These are phyloP conservation scores for Paecilomyces sp. DNA, from an alignment of 2,329 filamentous ascomycete genomes.

Conservation along the genomic window DNA sequence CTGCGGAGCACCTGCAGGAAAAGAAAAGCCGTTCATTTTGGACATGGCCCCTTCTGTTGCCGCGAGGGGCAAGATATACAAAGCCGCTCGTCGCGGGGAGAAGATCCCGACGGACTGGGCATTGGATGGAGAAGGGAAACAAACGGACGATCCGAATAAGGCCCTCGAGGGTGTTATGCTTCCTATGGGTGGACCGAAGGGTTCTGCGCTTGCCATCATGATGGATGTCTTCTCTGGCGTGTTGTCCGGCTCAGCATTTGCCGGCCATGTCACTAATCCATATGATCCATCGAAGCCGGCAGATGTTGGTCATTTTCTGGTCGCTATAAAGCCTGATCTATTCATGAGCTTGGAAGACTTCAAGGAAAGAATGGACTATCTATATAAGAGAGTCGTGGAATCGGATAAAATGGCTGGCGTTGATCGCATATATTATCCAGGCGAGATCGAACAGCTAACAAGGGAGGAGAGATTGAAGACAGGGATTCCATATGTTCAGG, in stretches of 20 bases:
- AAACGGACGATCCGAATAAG: slow-evolving; percentile 63
- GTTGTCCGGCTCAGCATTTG: slow-evolving; percentile 71
- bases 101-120: slow-evolving; percentile 57
- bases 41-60: slow-evolving; percentile 42
- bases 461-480: slow-evolving; percentile 33
- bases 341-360: slow-evolving; percentile 68
- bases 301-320: slow-evolving; percentile 67
- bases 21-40: slow-evolving; percentile 50
- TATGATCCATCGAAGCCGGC: slow-evolving; percentile 64
- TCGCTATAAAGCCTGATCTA: slow-evolving; percentile 65
- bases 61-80: slow-evolving; percentile 40
- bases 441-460: slow-evolving; percentile 49
- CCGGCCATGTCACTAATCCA: slow-evolving; percentile 66
- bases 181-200: slow-evolving; percentile 79
- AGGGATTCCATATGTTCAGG: slow-evolving; percentile 45
- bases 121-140: slow-evolving; percentile 60
- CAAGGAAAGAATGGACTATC: slow-evolving; percentile 51
- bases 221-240: slow-evolving; percentile 82
- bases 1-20: slow-evolving; percentile 64
- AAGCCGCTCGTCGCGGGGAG: slow-evolving; percentile 35
- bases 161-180: slow-evolving; percentile 75
- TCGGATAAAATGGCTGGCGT: slow-evolving; percentile 48
- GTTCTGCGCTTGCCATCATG: slow-evolving; percentile 69
- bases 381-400: slow-evolving; percentile 48
- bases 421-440: slow-evolving; percentile 51